These are phyloP conservation scores for Choiromyces venosus DNA, from an alignment of 495 filamentous ascomycete species.

Conservation along the genomic window DNA sequence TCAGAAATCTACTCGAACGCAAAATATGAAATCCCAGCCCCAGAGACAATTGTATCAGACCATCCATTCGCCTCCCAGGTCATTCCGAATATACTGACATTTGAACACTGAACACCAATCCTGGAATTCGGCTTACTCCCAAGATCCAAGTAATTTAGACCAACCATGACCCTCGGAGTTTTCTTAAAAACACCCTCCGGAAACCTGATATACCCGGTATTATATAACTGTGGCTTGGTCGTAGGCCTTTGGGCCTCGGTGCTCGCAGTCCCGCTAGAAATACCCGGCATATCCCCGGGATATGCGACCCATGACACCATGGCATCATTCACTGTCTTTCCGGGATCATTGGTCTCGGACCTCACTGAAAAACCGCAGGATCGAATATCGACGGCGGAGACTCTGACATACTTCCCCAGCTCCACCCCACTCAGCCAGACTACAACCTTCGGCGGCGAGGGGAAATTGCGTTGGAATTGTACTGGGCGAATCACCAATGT, in stretches of 20 bases:
- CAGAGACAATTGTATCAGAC: constrained; percentile 4
- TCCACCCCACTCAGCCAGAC: constrained; percentile 7
- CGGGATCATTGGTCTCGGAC: too few species aligned
- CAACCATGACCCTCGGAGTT: background rate
- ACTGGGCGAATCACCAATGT: background rate
- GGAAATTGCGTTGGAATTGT: constrained; percentile 2
- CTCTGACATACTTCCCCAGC: background rate
- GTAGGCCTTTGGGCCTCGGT: background rate
- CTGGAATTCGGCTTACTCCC: too few species aligned
- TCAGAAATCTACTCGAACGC: constrained; percentile 5
- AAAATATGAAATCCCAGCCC: constrained; percentile 11
- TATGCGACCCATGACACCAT: constrained; percentile 3
- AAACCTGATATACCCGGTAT: too few species aligned
- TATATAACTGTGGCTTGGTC: constrained; percentile 2
- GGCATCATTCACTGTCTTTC: too few species aligned
- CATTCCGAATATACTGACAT: too few species aligned
- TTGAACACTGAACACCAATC: too few species aligned
- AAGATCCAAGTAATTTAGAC: too few species aligned
- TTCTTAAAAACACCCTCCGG: too few species aligned
- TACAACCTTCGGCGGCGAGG: background rate
- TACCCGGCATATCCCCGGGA: background rate
- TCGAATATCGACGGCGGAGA: constrained; percentile 3
- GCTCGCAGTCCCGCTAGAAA: constrained; percentile 1
- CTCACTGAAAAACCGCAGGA: background rate
- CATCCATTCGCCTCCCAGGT: too few species aligned